Conservation (phyloP, 2,329 filamentous ascomycete species). For the Aspergillus tubingensis region DNA sequence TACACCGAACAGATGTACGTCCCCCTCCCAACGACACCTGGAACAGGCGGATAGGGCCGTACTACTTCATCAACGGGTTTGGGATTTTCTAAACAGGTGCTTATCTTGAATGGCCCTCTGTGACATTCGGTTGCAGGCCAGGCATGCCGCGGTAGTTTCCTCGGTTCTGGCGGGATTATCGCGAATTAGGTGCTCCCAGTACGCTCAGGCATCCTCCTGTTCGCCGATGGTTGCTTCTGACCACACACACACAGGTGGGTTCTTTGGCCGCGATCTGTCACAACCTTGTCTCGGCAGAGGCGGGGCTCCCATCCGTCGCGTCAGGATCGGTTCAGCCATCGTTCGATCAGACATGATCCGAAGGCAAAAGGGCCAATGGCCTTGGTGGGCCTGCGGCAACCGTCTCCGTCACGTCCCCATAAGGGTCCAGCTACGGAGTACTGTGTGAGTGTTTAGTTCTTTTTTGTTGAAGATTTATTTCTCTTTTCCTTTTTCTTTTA, state of each 20-base stretch:
- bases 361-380: not conserved
- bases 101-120: not conserved
- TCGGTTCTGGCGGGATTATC: slow-evolving; percentile 1
- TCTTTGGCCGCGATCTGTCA: not conserved
- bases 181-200: not conserved
- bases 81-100: not conserved
- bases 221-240: not conserved
- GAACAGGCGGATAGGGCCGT: slow-evolving; percentile 3
- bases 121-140: not conserved
- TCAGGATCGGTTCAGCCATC: slow-evolving; percentile 1
- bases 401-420: not conserved
- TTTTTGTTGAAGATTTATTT: not conserved
- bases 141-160: not conserved
- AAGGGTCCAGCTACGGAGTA: not conserved
- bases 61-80: not conserved
- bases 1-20: not conserved
- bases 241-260: not conserved
- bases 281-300: slow-evolving; percentile 2
- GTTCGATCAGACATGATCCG: not conserved
- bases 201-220: not conserved
- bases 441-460: not conserved
- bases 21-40: not conserved
- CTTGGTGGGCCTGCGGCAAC: not conserved
- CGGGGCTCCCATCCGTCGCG: not conserved
- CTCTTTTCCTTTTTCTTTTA: not conserved